Base-by-base conservation (phyloP, 176 grass and related monocot species). In the Eragrostis nindensis region DNA sequence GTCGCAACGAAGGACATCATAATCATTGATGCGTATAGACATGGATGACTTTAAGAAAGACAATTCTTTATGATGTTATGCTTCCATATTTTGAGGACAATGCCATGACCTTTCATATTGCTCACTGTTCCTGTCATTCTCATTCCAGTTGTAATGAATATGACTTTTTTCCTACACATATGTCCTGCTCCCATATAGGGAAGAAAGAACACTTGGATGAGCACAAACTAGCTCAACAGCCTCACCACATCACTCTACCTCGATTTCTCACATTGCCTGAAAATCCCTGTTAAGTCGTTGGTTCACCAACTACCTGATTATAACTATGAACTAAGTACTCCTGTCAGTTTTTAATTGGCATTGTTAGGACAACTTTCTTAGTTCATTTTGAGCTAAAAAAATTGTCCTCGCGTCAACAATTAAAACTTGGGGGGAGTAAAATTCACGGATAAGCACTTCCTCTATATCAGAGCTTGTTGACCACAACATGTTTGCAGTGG, bases 131-230 rank as follows among this genome's bases (percentile, higher is more conserved):
- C 38, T 68, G 44, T 0, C 18, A 22, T 2, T 75, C 11, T 77
- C 7, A 25, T 29, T 74, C 47, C 52, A 5, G 8, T 30, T 66
- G 16, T 29, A 83, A 41, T 9, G 4, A 65, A 22, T 53, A 22
- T 30, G 39, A 11, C n/a, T 65, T 68, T 41, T n/a, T 59, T 38
- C 30, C 46, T 68, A 27, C n/a, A 15, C 3, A 1, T 59, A 55
- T 55, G 47, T 26, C 5, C 6, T 21, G 38, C 55, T 26, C 56
- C 4, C 27, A 62, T 60, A 9, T 27, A 71, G 25, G 1, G 4
- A 59, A 56, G 21, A 56, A 1, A 56, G n/a, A 81, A 69, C 77
- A 81, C 16, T 22, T 29, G 68, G 12, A 53, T 27, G 8, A 50
- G 48, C 19, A 60, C 70, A 18, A 41, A 67, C 19, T 55, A 80